Evolutionary conservation across 2,329 filamentous ascomycete species (phyloP).

Genomic region (Colletotrichum sidae): DNA sequence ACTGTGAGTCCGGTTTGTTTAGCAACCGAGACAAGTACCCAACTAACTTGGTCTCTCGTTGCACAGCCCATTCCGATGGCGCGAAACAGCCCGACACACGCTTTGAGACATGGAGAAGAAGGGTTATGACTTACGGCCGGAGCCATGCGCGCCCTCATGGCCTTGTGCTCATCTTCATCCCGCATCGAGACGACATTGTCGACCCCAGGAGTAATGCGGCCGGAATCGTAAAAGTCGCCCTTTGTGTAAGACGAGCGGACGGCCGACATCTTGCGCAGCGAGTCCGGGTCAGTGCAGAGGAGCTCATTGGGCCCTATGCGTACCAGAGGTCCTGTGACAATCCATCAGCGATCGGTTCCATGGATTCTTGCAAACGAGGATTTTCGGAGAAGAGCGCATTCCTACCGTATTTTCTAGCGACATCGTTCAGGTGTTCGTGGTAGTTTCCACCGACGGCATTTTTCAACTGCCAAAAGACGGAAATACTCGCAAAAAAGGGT

Average conservation of each 20-base stretch:
- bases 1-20: constrained; percentile 48
- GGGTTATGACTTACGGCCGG: constrained; percentile 49
- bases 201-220: constrained; percentile 49
- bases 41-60: background rate
- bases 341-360: constrained; percentile 34
- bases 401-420: constrained; percentile 38
- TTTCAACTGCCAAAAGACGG: constrained; percentile 43
- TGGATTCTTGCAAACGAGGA: constrained; percentile 6
- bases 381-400: background rate
- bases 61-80: background rate
- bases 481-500: constrained; percentile 42
- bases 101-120: background rate
- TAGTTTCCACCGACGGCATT: constrained; percentile 41
- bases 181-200: constrained; percentile 51
- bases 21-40: constrained; percentile 2
- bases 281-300: constrained; percentile 52
- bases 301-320: constrained; percentile 58
- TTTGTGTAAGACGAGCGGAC: constrained; percentile 52
- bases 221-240: constrained; percentile 51
- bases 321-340: constrained; percentile 46
- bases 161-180: constrained; percentile 49
- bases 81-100: background rate
- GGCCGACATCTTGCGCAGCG: constrained; percentile 46
- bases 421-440: constrained; percentile 43
- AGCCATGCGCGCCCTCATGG: constrained; percentile 57